These are phyloP conservation scores for Colletotrichum truncatum DNA, from an alignment of 2,329 filamentous ascomycete genomes.

Conservation along the genomic window DNA sequence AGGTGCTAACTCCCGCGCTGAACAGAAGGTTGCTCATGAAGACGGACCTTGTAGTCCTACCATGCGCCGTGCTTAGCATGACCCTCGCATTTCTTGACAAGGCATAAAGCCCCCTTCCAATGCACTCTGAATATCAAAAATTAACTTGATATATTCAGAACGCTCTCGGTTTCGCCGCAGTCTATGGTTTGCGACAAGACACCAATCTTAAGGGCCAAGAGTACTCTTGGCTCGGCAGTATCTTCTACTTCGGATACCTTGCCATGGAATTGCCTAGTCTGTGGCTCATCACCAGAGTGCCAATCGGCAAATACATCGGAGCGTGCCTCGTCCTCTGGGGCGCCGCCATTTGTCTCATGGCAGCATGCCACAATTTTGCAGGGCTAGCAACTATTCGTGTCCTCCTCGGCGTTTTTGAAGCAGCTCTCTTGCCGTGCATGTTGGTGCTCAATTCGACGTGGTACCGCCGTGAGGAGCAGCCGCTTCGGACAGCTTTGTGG, in stretches of 20 bases:
- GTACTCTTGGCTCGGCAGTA: constrained; percentile 66
- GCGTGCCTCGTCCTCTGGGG: constrained; percentile 52
- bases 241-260: constrained; percentile 67
- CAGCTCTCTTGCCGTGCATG: constrained; percentile 52
- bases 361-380: constrained; percentile 41
- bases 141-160: constrained; percentile 14
- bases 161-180: constrained; percentile 54
- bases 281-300: constrained; percentile 62
- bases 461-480: constrained; percentile 65
- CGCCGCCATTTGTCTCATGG: constrained; percentile 39
- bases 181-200: constrained; percentile 62
- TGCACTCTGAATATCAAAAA: background rate
- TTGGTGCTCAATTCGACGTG: constrained; percentile 58
- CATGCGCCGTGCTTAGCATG: constrained; percentile 30
- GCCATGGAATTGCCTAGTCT: constrained; percentile 67
- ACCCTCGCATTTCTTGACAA: constrained; percentile 33
- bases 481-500: constrained; percentile 72
- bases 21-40: constrained; percentile 28
- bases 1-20: constrained; percentile 13
- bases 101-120: background rate
- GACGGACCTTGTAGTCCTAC: constrained; percentile 32
- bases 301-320: constrained; percentile 20
- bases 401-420: constrained; percentile 34
- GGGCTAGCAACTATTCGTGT: constrained; percentile 34
- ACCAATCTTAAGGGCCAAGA: constrained; percentile 60